Evolutionary conservation across 305 asterid species (phyloP).

Genomic region (Fraxinus floribunda): DNA sequence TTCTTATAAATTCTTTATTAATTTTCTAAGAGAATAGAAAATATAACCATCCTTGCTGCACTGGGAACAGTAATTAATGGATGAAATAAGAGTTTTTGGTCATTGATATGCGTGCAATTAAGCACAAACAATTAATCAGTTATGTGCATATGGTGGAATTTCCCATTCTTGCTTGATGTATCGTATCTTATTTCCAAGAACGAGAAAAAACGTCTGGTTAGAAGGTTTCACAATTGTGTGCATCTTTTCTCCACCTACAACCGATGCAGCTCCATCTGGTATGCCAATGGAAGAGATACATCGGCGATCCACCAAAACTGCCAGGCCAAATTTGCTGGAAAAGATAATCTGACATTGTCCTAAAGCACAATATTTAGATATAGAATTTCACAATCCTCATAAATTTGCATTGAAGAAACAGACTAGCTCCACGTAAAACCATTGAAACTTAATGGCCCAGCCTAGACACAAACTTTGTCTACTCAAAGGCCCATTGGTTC

Average conservation of each 20-base stretch:
- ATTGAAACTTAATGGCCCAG: not conserved
- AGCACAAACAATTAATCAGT: not conserved
- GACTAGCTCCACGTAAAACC: not conserved
- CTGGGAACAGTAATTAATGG: not conserved
- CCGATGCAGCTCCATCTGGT: not conserved
- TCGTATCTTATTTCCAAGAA: not conserved
- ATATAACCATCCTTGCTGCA: not conserved
- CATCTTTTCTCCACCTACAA: not conserved
- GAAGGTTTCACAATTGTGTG: not conserved
- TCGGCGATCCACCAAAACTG: not conserved
- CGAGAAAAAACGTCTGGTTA: not conserved
- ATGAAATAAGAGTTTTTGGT: not conserved
- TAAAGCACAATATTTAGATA: not conserved
- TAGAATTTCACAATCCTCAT: not conserved
- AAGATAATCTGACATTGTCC: not conserved
- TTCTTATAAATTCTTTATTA: no score
- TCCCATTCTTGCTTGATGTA: no score
- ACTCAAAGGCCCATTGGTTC: conserved; percentile 14
- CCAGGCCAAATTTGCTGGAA: not conserved
- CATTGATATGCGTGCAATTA: not conserved
- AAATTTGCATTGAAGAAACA: not conserved
- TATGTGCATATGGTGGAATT: no score
- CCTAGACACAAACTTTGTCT: not conserved
- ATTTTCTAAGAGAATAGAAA: not conserved
- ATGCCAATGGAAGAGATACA: not conserved